Evolutionary conservation across 208 protist species (phyloP).

Genomic region (Leishmania aethiopica): DNA sequence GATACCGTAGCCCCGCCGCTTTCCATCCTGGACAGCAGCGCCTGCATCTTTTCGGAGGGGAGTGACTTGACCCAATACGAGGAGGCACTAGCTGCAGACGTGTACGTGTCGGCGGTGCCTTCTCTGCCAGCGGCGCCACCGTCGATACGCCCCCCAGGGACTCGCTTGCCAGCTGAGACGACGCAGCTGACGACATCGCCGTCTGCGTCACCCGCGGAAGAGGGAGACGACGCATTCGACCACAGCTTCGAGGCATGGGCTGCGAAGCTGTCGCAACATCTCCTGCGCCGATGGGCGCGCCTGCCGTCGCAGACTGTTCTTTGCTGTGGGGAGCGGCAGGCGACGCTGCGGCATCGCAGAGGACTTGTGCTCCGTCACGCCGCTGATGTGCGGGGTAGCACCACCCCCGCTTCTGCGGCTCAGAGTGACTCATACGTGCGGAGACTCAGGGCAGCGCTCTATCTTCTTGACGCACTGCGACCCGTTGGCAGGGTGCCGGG

Average conservation of each 20-base stretch:
- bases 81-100: slow-evolving; percentile 6
- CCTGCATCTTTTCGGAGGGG: neutral
- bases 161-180: neutral
- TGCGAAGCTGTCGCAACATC: neutral
- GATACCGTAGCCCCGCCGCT: neutral
- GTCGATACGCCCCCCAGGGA: neutral
- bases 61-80: neutral
- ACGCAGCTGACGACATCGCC: neutral
- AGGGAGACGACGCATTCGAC: neutral
- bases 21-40: neutral
- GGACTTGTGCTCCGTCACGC: neutral
- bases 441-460: neutral
- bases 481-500: neutral
- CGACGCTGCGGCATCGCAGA: slow-evolving; percentile 6
- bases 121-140: too few relatives aligned
- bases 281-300: slow-evolving; percentile 5
- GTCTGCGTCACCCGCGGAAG: neutral
- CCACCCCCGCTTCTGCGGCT: neutral
- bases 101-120: slow-evolving; percentile 9
- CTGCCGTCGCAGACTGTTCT: neutral
- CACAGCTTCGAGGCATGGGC: neutral
- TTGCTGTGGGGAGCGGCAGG: slow-evolving; percentile 5
- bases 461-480: slow-evolving; percentile 3
- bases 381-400: neutral
- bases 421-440: neutral